Base-by-base conservation (phyloP, 768 basidiomycete species). In the Roridomyces roridus region DNA sequence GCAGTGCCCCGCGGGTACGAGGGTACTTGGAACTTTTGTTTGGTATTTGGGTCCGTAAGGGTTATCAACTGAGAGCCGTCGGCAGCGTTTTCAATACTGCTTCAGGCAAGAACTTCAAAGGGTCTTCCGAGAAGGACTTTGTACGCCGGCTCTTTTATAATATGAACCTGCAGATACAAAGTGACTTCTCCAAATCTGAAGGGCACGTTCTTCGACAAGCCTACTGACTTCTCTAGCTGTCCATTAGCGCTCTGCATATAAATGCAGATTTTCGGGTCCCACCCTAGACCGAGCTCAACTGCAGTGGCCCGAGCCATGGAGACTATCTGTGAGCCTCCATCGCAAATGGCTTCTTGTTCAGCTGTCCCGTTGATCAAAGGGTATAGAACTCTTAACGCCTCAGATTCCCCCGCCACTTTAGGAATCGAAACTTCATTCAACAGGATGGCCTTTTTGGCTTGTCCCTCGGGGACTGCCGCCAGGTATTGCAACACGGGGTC, bases 301-400 rank as follows among this genome's bases (percentile, higher is more conserved):
- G 51, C 50, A 6, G 65, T 42, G 1, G 43, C 61, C 24, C 61
- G 56, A 0, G 64, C 62, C 56, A 67, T 66, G 0, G 61, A 45
- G 23, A 65, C 39, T n/a, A 68, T 63, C 6, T 62, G 48, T 8
- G 51, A 56, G 8, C 65, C 53, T 20, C 56, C 58, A 37, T 67
- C 57, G 36, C 60, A 25, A 36, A 64, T 60, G 10, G 55, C 54
- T 1, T 63, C 58, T 3, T 10, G 31, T 18, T 26, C 15, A 0
- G 14, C 34, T 1, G 4, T 5, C 15, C 45, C 45, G 20, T 46
- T 20, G 35, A 46, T 46, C 18, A 46, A 20, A 3, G 45, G 45
- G 24, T 34, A 46, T 4, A 46, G 10, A 4, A 49, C 48, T 49
- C 36, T 3, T 4, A 37, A 20, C n/a, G n/a, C n/a, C n/a, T n/a